These are phyloP conservation scores for Bolboschoenus planiculmis DNA, from an alignment of 176 grass and related monocot genomes.

Conservation along the genomic window DNA sequence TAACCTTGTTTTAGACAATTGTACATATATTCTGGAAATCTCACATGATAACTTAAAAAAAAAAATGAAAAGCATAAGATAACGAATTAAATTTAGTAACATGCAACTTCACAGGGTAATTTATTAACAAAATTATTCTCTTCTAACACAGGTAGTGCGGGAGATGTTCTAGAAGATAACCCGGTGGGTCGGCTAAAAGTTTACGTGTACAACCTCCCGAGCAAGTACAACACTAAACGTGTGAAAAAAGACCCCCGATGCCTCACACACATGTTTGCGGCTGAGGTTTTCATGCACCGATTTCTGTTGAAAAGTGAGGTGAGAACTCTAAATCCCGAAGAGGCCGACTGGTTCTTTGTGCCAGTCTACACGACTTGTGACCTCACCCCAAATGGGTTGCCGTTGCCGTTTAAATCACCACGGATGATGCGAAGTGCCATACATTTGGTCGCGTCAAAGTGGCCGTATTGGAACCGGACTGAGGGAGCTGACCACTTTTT, in stretches of 20 bases:
- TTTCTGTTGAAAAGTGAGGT: conserved; percentile 76
- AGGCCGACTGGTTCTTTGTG: conserved; percentile 87
- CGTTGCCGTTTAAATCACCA: conserved; percentile 73
- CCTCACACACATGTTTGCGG: conserved; percentile 88
- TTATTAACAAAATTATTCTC: conserved; percentile 1
- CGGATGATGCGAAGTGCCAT: conserved; percentile 84
- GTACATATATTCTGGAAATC: conserved; percentile 6
- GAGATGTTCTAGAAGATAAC: conserved; percentile 79
- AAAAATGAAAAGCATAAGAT: conserved; percentile 4
- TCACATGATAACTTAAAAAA: neutral
- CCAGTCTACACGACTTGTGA: conserved; percentile 85
- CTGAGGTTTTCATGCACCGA: conserved; percentile 85
- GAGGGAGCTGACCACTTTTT: conserved; percentile 98
- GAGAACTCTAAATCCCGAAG: conserved; percentile 64
- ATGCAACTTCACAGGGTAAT: neutral
- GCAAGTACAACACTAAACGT: conserved; percentile 84
- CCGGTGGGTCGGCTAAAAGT: conserved; percentile 84
- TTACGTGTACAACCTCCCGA: conserved; percentile 69
- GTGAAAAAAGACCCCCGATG: conserved; percentile 77
- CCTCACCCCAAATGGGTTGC: conserved; percentile 62
- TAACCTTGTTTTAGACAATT: neutral
- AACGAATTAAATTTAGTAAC: neutral
- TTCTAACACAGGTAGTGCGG: conserved; percentile 62
- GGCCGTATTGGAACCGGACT: conserved; percentile 83
- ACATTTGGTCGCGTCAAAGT: conserved; percentile 60